These are phyloP conservation scores for Erodium maritimum DNA, from an alignment of 345 rosid species.

Conservation along the genomic window DNA sequence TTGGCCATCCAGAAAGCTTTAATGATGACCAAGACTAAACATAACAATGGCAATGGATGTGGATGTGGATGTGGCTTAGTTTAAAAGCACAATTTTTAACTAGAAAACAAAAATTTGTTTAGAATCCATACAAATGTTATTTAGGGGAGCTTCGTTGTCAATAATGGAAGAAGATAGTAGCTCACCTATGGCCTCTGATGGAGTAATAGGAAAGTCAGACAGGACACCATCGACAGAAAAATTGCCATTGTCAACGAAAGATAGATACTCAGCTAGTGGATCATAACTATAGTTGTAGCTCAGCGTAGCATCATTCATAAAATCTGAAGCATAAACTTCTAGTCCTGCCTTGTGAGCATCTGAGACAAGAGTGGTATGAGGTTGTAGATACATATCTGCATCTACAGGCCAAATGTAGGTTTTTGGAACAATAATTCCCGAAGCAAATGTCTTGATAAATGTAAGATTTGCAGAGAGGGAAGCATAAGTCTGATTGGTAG, in stretches of 20 bases:
- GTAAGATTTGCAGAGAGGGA: slow-evolving; percentile 49
- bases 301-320: slow-evolving; percentile 53
- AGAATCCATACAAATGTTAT: background rate
- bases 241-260: slow-evolving; percentile 57
- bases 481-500: slow-evolving; percentile 68
- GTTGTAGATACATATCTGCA: slow-evolving; percentile 29
- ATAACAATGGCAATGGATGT: background rate
- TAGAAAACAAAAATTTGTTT: too few species aligned
- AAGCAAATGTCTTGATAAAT: slow-evolving; percentile 76
- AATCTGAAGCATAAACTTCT: slow-evolving; percentile 68
- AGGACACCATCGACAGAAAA: slow-evolving; percentile 88
- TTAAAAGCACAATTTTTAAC: background rate
- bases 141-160: background rate
- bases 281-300: slow-evolving; percentile 81
- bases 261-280: slow-evolving; percentile 61
- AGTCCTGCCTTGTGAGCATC: slow-evolving; percentile 89
- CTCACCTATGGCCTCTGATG: slow-evolving; percentile 62
- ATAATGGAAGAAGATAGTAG: slow-evolving; percentile 6
- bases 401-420: slow-evolving; percentile 62
- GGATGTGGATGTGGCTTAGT: background rate
- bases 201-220: slow-evolving; percentile 78
- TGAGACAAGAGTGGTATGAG: slow-evolving; percentile 43
- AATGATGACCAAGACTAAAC: slow-evolving; percentile 1
- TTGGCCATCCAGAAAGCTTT: too few species aligned
- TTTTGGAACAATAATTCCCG: slow-evolving; percentile 85